phyloP scores from a whole-genome alignment of 2,329 filamentous ascomycete species.

The Bipolaris sorokiniana region DNA sequence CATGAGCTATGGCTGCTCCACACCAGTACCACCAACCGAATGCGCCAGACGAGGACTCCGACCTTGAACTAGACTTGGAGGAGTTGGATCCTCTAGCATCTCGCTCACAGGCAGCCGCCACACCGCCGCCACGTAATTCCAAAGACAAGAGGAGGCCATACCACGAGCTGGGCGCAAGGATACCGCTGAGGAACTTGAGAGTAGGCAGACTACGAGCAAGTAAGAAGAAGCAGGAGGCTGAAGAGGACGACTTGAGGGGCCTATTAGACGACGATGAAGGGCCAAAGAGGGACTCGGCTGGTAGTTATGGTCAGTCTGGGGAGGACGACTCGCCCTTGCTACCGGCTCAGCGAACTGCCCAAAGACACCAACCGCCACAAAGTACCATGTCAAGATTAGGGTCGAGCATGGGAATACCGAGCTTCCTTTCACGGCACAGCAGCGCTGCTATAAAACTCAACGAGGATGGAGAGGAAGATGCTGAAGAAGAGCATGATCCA shows the following conservation, averaged over 20 bases:
- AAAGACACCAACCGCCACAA: constrained; percentile 31
- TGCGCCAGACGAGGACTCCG: constrained; percentile 72
- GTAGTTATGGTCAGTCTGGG: constrained; percentile 60
- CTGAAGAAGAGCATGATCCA: constrained; percentile 59
- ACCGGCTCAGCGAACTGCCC: constrained; percentile 46
- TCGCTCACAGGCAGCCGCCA: constrained; percentile 28
- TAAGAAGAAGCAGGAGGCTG: constrained; percentile 54
- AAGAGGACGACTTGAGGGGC: constrained; percentile 69
- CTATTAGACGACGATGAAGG: constrained; percentile 69
- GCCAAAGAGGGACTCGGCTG: constrained; percentile 63
- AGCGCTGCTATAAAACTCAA: constrained; percentile 36
- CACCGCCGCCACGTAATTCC: constrained; percentile 37
- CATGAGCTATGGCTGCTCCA: constrained; percentile 55
- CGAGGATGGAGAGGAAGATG: constrained; percentile 48
- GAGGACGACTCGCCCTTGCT: constrained; percentile 80
- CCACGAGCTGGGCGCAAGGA: constrained; percentile 59
- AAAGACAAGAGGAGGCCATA: constrained; percentile 42
- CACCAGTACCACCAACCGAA: constrained; percentile 59
- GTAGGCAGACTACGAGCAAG: constrained; percentile 55
- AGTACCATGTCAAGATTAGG: constrained; percentile 55
- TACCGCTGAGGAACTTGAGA: constrained; percentile 71
- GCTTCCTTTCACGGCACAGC: constrained; percentile 60
- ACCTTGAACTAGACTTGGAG: constrained; percentile 77
- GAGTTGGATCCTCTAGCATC: constrained; percentile 71
- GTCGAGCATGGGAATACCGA: constrained; percentile 67